These are phyloP conservation scores for Daedalea quercina DNA, from an alignment of 768 basidiomycete species.

Conservation along the genomic window DNA sequence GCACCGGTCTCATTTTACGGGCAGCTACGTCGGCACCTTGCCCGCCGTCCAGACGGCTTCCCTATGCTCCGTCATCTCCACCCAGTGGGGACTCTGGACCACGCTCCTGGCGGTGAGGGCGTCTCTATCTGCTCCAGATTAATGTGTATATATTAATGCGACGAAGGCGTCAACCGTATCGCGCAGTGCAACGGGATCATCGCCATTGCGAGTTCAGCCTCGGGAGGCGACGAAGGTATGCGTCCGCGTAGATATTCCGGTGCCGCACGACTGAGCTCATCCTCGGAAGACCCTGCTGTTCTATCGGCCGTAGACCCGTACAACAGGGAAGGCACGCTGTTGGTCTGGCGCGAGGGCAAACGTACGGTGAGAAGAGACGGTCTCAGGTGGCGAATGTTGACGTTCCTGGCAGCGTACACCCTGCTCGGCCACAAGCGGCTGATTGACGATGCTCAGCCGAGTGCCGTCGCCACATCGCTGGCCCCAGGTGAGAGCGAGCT, in stretches of 20 bases:
- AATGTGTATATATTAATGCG: background rate
- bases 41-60: background rate
- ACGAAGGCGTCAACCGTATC: constrained; percentile 44
- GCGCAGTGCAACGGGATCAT: constrained; percentile 37
- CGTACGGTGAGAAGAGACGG: background rate
- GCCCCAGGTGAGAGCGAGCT: no score
- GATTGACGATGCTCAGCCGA: constrained; percentile 20
- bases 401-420: background rate
- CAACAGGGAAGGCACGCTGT: constrained; percentile 8
- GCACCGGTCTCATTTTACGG: background rate
- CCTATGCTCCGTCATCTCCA: background rate
- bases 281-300: background rate
- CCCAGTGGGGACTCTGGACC: background rate
- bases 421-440: background rate
- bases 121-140: background rate
- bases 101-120: constrained; percentile 7
- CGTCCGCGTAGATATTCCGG: background rate
- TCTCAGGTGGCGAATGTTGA: background rate
- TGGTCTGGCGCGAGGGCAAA: constrained; percentile 1
- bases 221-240: constrained; percentile 29
- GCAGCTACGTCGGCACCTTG: background rate
- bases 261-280: background rate
- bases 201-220: constrained; percentile 38
- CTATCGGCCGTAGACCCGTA: constrained; percentile 1
- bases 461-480: no score